Conservation (phyloP, 2,329 filamentous ascomycete species). For the Gaeumannomyces sp. region DNA sequence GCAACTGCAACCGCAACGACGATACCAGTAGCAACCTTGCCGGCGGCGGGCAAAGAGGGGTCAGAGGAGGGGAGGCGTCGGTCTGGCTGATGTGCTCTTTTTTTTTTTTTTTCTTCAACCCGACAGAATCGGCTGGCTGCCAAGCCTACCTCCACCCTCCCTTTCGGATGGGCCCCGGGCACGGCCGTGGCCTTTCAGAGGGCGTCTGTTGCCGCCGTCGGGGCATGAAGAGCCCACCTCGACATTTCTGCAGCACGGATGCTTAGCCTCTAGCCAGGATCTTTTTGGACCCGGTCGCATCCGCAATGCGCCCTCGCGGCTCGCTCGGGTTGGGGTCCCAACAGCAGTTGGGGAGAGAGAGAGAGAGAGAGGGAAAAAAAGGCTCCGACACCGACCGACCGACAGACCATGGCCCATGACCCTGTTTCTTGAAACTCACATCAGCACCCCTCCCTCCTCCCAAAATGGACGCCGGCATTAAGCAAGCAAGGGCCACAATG, state of each 20-base stretch:
- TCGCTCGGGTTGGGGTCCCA: not conserved
- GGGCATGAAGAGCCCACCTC: conserved; percentile 10
- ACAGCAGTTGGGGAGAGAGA: not conserved
- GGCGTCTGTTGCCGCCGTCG: conserved; percentile 34
- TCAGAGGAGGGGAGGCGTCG: too few species aligned
- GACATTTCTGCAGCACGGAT: conserved; percentile 2
- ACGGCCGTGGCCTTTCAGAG: conserved; percentile 32
- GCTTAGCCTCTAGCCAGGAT: not conserved
- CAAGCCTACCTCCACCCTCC: not conserved
- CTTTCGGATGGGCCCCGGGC: not conserved
- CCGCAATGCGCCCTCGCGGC: not conserved
- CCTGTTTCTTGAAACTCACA: not conserved
- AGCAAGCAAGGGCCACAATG: too few species aligned
- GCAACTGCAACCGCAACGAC: too few species aligned
- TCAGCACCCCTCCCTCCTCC: too few species aligned
- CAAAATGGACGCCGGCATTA: not conserved
- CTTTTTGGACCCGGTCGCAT: not conserved
- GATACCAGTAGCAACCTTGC: not conserved
- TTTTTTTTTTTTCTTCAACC: too few species aligned
- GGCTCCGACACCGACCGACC: too few species aligned
- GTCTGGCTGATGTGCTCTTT: not conserved
- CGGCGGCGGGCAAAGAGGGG: not conserved
- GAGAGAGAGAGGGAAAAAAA: too few species aligned
- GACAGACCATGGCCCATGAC: not conserved
- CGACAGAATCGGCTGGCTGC: not conserved